Base-by-base conservation (phyloP, 371 early-diverging fungal species). In the Rhizopus delemar region DNA sequence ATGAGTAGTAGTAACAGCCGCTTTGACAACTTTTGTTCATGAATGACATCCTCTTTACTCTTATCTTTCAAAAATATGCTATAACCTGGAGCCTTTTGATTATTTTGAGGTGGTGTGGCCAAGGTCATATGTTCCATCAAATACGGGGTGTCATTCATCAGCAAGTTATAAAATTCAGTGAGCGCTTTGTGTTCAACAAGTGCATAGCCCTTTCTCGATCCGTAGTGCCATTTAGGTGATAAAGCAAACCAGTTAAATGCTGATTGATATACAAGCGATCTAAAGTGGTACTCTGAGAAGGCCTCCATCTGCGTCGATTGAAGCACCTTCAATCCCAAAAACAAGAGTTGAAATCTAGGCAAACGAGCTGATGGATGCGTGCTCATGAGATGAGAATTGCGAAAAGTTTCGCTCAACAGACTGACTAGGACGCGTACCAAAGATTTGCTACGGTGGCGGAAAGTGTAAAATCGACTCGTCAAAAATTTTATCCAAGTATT, bases 401-500 rank as follows among this genome's bases (percentile, higher is more conserved):
- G 80, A 66, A 93, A 87, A 0, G 96, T 90, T 45, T 85, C 76
- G 49, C 88, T 87, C 33, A 96, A 63, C 8, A 95, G 65, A 34
- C 92, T 86, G n/a, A 84, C 67, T 61, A 90, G 86, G 41, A 93
- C 78, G 55, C 83, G 78, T 33, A 92, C 84, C 45, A 92, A 73
- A 46, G 88, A 90, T 49, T 83, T 84, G 66, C 82, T 90, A 56
- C 87, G 74, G 64, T 90, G 88, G 22, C 89, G 82, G 41, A 91
- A 88, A 4, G 89, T 86, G 61, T 93, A 90, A 71, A 94, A 94
- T 13, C 94, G 82, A 53, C 89, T 84, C 39, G 81, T 72, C 50
- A 97, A 75, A 70, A 95, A 97, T 64, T 90, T 84, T 51, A 93
- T 88, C 91, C 95, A 91, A 29, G 84, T 86, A 9, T 77, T 55